phyloP scores from a whole-genome alignment of 2,329 filamentous ascomycete genomes.

The Chaetomium sp. region DNA sequence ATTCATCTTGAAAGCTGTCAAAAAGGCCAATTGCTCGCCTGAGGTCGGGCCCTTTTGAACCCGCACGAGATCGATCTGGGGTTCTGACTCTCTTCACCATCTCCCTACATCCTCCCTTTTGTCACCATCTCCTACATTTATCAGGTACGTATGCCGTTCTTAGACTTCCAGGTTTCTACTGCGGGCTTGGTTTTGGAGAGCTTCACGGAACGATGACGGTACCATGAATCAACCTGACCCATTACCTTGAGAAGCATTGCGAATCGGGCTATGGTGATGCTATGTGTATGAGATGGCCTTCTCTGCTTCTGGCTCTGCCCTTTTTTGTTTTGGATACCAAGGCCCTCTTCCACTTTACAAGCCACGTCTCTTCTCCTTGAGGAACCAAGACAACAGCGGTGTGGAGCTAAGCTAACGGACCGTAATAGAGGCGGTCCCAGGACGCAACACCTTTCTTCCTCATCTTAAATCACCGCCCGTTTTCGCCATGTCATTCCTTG shows the following conservation, averaged over 20 bases:
- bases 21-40: slow-evolving; percentile 30
- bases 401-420: slow-evolving; percentile 16
- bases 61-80: background rate
- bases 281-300: background rate
- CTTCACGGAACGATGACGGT: background rate
- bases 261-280: background rate
- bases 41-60: slow-evolving; percentile 7
- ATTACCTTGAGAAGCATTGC: no score
- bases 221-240: background rate
- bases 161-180: background rate
- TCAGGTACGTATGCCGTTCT: slow-evolving; percentile 3
- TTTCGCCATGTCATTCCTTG: slow-evolving; percentile 49
- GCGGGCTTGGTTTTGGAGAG: background rate
- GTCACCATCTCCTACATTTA: background rate
- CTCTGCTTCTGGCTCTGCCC: background rate
- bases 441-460: background rate
- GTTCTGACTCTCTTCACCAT: slow-evolving; percentile 1
- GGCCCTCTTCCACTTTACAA: background rate
- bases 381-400: background rate
- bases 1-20: slow-evolving; percentile 36
- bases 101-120: background rate
- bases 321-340: background rate
- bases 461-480: background rate
- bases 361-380: background rate
- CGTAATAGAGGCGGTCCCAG: slow-evolving; percentile 8